Evolutionary conservation across 1,139 yeast species (phyloP).

Genomic region (Taphrina sp.): DNA sequence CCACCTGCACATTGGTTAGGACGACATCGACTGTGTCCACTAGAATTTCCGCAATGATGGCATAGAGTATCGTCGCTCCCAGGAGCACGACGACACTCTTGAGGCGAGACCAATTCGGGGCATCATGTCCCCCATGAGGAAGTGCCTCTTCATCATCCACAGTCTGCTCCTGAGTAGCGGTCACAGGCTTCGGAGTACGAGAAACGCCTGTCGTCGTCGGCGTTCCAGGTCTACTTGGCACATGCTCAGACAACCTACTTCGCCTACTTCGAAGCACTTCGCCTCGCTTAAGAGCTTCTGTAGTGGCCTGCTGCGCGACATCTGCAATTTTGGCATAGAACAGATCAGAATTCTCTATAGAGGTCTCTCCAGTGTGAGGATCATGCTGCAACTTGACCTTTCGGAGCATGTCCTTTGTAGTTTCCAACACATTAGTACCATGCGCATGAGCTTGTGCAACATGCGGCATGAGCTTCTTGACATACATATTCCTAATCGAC

Average conservation of each 20-base stretch:
- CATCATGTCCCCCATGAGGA: constrained; percentile 77
- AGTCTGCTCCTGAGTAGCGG: background rate
- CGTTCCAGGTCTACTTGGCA: background rate
- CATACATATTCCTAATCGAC: constrained; percentile 17
- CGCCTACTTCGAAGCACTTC: constrained; percentile 13
- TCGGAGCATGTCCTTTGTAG: constrained; percentile 12
- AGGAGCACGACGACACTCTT: constrained; percentile 83
- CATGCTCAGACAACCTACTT: background rate
- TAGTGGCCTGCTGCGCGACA: constrained; percentile 31
- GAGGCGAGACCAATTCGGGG: constrained; percentile 91
- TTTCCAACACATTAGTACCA: background rate
- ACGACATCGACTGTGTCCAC: constrained; percentile 94
- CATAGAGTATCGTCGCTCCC: constrained; percentile 81
- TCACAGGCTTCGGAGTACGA: background rate
- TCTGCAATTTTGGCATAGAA: constrained; percentile 31
- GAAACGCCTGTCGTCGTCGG: background rate
- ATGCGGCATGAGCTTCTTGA: constrained; percentile 19
- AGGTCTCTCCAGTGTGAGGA: constrained; percentile 7
- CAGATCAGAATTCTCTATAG: constrained; percentile 6
- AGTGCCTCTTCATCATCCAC: constrained; percentile 43
- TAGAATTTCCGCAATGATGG: constrained; percentile 88
- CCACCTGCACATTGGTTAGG: constrained; percentile 67
- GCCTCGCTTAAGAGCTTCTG: constrained; percentile 28
- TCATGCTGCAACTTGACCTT: constrained; percentile 15
- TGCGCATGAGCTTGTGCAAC: constrained; percentile 8